These are phyloP conservation scores for Graphium sp. DNA, from an alignment of 2,329 filamentous ascomycete genomes.

Conservation along the genomic window DNA sequence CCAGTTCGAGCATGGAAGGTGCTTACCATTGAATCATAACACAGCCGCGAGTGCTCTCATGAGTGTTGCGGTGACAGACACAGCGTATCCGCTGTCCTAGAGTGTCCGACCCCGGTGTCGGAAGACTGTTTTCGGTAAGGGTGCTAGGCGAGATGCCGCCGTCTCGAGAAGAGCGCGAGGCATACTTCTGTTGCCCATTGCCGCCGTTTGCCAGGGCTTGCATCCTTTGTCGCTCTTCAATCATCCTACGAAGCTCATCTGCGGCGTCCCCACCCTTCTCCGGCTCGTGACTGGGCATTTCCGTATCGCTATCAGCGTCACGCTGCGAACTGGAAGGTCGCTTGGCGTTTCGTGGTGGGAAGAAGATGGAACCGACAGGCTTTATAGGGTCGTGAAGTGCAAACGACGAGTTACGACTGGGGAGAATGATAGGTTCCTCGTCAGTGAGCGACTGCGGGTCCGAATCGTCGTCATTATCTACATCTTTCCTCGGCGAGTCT, in stretches of 20 bases:
- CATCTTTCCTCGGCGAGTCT: slow-evolving; percentile 6
- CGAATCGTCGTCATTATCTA: slow-evolving; percentile 29
- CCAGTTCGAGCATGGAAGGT: not conserved
- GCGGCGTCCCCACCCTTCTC: slow-evolving; percentile 35
- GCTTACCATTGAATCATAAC: slow-evolving; percentile 50
- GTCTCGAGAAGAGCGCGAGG: not conserved
- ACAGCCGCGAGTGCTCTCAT: slow-evolving; percentile 25
- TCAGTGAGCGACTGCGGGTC: too few species aligned
- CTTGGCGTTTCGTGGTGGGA: slow-evolving; percentile 28
- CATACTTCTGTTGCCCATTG: slow-evolving; percentile 6
- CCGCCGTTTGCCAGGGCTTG: slow-evolving; percentile 6
- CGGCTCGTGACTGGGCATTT: slow-evolving; percentile 35
- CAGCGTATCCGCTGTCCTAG: slow-evolving; percentile 33
- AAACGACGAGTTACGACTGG: slow-evolving; percentile 39
- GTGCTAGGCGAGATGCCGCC: slow-evolving; percentile 28
- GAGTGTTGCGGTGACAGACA: slow-evolving; percentile 30
- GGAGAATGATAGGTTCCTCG: slow-evolving; percentile 48
- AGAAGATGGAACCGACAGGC: slow-evolving; percentile 29
- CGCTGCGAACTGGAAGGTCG: slow-evolving; percentile 18
- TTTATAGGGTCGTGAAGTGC: slow-evolving; percentile 34
- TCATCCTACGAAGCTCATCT: slow-evolving; percentile 41
- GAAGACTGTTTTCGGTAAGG: slow-evolving; percentile 28
- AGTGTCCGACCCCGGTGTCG: slow-evolving; percentile 24
- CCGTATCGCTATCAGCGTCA: slow-evolving; percentile 38
- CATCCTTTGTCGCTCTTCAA: slow-evolving; percentile 30